Base-by-base conservation (phyloP, 345 rosid genomes). In the Cardamine resedifolia region DNA sequence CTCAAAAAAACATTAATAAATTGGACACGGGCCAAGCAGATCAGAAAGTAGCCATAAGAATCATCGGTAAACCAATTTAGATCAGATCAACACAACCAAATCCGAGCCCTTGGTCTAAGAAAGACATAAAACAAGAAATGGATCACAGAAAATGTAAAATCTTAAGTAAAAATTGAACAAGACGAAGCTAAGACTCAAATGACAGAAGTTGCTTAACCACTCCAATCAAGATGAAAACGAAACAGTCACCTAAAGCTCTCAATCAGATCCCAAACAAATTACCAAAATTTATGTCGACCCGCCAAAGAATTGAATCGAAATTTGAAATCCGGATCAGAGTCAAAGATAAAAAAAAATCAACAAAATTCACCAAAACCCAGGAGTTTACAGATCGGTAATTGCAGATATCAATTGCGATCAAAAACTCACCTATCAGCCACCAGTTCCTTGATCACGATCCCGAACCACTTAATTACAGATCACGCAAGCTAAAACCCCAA, bases 401-500 rank as follows among this genome's bases (percentile, higher is more conserved):
- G 2, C 3, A 0, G 12, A 38, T 10, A 51, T 5, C 43, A 44
- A 43, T 30, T 67, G 24, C 31, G 62, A 70, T 27, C 0, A 24
- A 9, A 41, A 49, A 65, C 51, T 58, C 43, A 71, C 72, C 68
- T n/a, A 71, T 24, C 51, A 71, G 31, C 68, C 41, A 77, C 59
- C 57, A 71, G 63, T 31, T 65, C 16, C 34, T 71, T 20, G 77
- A 71, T 66, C 73, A 58, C 73, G 80, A 65, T 77, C 72, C 18
- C 3, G 7, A 20, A 14, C 63, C 64, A 71, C 63, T 77, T 30
- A 56, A 64, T 58, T 58, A 64, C 71, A 70, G 72, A 71, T 77
- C 77, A 77, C 76, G 67, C 60, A 16, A 64, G 31, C 45, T 12
- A 18, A 70, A 48, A 64, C 74, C 74, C 44, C 11, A 73, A 31